These are phyloP conservation scores for Cladorrhinum sp. DNA, from an alignment of 2,329 filamentous ascomycete species.

Conservation along the genomic window DNA sequence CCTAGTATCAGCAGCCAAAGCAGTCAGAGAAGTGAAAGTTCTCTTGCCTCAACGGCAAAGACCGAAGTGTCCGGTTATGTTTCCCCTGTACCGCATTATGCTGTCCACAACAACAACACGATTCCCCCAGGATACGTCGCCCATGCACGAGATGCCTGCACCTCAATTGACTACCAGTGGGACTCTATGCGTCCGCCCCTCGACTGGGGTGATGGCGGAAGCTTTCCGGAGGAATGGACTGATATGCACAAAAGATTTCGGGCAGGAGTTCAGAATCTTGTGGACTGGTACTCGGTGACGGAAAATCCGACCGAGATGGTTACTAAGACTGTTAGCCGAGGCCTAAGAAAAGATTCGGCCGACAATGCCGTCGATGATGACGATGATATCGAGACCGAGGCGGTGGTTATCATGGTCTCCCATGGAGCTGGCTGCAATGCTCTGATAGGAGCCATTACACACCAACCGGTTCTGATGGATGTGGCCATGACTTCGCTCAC, in stretches of 20 bases:
- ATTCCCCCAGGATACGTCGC: constrained; percentile 87
- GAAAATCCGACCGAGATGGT: constrained; percentile 51
- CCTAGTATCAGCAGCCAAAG: constrained; percentile 27
- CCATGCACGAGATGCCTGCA: constrained; percentile 83
- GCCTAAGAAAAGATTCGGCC: constrained; percentile 32
- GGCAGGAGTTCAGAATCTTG: constrained; percentile 70
- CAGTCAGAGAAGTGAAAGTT: constrained; percentile 24
- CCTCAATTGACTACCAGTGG: constrained; percentile 91
- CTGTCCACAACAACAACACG: constrained; percentile 72
- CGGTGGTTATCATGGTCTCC: constrained; percentile 83
- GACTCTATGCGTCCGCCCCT: constrained; percentile 79
- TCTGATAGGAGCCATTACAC: constrained; percentile 84
- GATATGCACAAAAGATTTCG: constrained; percentile 91
- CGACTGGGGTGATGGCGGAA: constrained; percentile 83
- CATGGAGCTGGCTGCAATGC: constrained; percentile 97
- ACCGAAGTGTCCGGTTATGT: constrained; percentile 50
- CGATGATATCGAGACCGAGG: constrained; percentile 62
- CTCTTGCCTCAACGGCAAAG: constrained; percentile 1
- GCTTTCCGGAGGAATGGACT: constrained; percentile 91
- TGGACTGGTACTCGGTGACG: constrained; percentile 74
- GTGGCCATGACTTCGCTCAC: constrained; percentile 88
- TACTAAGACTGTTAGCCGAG: constrained; percentile 46
- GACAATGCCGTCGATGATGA: constrained; percentile 36
- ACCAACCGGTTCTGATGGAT: constrained; percentile 86
- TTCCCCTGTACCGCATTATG: constrained; percentile 76